These are phyloP conservation scores for Fusarium domesticum DNA, from an alignment of 2,329 filamentous ascomycete genomes.

Conservation along the genomic window DNA sequence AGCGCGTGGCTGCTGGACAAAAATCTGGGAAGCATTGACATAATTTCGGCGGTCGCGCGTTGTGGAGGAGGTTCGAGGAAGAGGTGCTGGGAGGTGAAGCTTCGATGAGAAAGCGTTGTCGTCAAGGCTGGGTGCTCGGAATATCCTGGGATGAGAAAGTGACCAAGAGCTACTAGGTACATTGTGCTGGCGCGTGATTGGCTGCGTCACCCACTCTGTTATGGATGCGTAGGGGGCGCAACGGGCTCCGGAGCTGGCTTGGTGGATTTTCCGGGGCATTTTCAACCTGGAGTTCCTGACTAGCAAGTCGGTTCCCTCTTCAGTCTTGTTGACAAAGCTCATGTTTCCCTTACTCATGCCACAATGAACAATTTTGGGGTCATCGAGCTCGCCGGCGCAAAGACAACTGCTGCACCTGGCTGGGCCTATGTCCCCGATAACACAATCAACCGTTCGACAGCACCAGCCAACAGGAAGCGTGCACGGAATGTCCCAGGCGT, in stretches of 20 bases:
- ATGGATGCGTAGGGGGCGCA: background rate
- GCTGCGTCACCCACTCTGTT: slow-evolving; percentile 18
- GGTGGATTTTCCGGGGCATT: slow-evolving; percentile 20
- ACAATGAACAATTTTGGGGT: slow-evolving; percentile 70
- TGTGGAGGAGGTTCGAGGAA: slow-evolving; percentile 5
- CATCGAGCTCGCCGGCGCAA: slow-evolving; percentile 72
- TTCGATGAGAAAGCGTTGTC: slow-evolving; percentile 19
- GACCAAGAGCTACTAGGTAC: slow-evolving; percentile 8
- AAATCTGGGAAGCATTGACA: slow-evolving; percentile 45
- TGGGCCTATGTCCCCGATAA: slow-evolving; percentile 90
- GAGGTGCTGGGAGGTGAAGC: slow-evolving; percentile 17
- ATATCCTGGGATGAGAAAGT: slow-evolving; percentile 22
- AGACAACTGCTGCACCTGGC: slow-evolving; percentile 70
- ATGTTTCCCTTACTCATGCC: no score
- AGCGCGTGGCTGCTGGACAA: slow-evolving; percentile 41
- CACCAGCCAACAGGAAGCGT: slow-evolving; percentile 66
- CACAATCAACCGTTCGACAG: slow-evolving; percentile 55
- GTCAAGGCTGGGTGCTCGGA: slow-evolving; percentile 26
- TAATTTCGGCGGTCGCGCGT: slow-evolving; percentile 28
- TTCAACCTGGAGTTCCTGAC: slow-evolving; percentile 3
- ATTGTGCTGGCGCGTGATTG: slow-evolving; percentile 25
- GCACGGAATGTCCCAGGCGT: slow-evolving; percentile 55
- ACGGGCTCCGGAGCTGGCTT: slow-evolving; percentile 9
- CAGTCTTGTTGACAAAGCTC: no score
- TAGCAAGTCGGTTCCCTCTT: background rate